Evolutionary conservation across 768 basidiomycete species (phyloP), one percentile per base, ranked within the genome.

Genomic region (Amanita polypyramis): DNA sequence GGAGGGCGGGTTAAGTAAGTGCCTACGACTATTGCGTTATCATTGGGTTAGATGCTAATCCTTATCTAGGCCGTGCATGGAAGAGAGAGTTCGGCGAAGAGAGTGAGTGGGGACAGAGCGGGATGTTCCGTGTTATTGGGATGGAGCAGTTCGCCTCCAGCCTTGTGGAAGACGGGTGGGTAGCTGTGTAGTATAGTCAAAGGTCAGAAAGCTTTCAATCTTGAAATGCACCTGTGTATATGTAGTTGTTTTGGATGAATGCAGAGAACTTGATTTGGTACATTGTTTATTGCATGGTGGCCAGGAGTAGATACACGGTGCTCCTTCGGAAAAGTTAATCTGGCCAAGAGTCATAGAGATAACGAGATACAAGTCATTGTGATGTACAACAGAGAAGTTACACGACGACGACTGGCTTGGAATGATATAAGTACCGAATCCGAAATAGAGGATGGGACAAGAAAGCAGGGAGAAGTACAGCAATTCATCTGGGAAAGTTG

Each of bases 1-100:
- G 84, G 84, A 87, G 58, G 80, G 82, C 40, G 85, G 87, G 1
- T 62, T 90, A 51, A 91, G 89, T 72, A 49, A 62, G 68, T 62
- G 12, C 8, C n/a, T n/a, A n/a, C n/a, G n/a, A n/a, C n/a, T 20
- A 10, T 21, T 51, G 7, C 38, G 48, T 33, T 33, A 32, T 45
- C 5, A 37, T 7, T 41, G 19, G 27, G 27, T 41, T 19, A 23
- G 29, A 14, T 6, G 34, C 47, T 50, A 43, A 40, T 29, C 38
- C 43, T 15, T 47, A 48, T 4, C 15, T 42, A 71, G 70, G 70
- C 61, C 74, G 77, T 19, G 73, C 82, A 17, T 93, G 87, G 88
- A 76, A 70, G 62, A 69, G 77, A 43, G 78, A 83, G 62, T 87
- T 86, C 63, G 82, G 82, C 1, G 73, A 72, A 25, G 69, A 67